A percentile compares a stretch with the other conserved stretches of the same genome.
Evolutionary conservation across 2,329 filamentous ascomycete genomes (phyloP).

Genomic region (Aspergillus ustus): DNA sequence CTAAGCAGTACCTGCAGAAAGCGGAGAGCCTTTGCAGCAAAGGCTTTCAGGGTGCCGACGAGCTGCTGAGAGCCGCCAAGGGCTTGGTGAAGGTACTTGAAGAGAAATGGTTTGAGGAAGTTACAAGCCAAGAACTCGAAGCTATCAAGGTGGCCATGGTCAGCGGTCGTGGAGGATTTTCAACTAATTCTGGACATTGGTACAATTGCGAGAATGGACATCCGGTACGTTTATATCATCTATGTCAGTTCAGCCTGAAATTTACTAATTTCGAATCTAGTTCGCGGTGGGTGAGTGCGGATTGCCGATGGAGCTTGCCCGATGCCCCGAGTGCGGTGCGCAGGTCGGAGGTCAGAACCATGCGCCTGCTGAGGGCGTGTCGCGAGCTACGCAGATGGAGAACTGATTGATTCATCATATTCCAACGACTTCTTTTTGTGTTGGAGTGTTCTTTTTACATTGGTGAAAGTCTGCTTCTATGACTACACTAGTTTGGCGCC

Average conservation of each 20-base stretch:
- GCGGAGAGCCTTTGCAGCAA: background rate
- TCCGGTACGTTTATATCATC: conserved; percentile 9
- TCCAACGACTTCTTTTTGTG: background rate
- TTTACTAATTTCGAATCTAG: conserved; percentile 7
- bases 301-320: conserved; percentile 35
- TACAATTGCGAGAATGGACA: conserved; percentile 20
- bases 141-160: background rate
- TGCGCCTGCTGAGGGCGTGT: background rate
- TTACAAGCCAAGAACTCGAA: background rate
- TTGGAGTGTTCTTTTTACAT: background rate
- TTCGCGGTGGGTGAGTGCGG: conserved; percentile 38
- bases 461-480: background rate
- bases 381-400: background rate
- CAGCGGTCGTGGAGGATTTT: background rate
- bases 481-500: background rate
- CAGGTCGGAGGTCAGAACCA: conserved; percentile 30
- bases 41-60: background rate
- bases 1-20: background rate
- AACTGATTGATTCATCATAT: background rate
- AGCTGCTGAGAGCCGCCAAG: background rate
- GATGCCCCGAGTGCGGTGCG: conserved; percentile 33
- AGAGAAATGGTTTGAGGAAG: background rate
- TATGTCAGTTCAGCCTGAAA: background rate
- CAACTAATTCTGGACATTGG: background rate
- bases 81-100: background rate